Evolutionary conservation across 352 stramenopile genomes (phyloP), one percentile per base, ranked within the genome.

Genomic region (Globisporangium cystogenes): DNA sequence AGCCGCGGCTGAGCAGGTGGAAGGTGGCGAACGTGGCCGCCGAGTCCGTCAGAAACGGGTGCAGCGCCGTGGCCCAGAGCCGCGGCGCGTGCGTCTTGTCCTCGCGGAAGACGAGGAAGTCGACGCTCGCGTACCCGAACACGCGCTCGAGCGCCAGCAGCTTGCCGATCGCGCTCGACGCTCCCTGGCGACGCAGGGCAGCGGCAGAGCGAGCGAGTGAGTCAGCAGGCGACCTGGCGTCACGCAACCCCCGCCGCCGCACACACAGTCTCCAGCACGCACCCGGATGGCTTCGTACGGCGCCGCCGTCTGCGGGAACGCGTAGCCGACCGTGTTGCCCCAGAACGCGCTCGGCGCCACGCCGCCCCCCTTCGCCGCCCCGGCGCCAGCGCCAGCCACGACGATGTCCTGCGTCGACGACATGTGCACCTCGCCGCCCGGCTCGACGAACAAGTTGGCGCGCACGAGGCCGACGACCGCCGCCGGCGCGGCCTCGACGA

Each of bases 41-140:
- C 43, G 82, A 87, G 59, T 91, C 70, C 5, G 81, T 93, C 40
- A 94, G 64, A 36, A 81, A 89, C 44, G 90, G 86, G 21, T 89
- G 64, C 31, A 96, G 59, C 6, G 69, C 77, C 6, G 88, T 61
- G 20, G 83, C 83, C 82, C 82, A 95, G 7, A 97, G 56, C 26
- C 82, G 72, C 20, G 74, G 65, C 6, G 65, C 57, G 14, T 62
- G 41, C 11, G 53, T 77, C 21, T 68, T 67, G 43, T 64, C 65
- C 46, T 96, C 87, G 29, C 65, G 65, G 31, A 91, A 91, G 10
- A 89, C 70, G 8, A 89, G 55, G 48, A 86, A 87, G 51, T 96
- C 78, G 10, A 97, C 59, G 54, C 77, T 90, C n/a, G 75, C 68
- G 60, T 96, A 91, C 23, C 88, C 88, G 52, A 86, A 86, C 23